Conservation (phyloP, 257 asterid genomes). For the Lycium ferocissimum region DNA sequence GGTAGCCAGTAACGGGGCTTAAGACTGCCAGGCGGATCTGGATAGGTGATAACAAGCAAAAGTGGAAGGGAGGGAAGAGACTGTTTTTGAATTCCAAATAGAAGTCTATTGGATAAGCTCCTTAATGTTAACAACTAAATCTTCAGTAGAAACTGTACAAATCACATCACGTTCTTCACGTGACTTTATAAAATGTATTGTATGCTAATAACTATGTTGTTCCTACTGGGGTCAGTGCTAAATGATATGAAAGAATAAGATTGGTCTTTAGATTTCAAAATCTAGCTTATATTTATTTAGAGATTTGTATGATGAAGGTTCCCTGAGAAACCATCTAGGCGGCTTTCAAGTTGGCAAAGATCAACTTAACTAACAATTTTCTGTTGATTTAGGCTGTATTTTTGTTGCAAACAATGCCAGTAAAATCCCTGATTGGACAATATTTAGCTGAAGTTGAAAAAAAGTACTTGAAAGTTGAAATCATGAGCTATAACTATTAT, state of each 20-base stretch:
- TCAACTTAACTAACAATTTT: constrained; percentile 1
- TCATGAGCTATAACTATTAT: constrained; percentile 10
- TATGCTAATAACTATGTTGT: background rate
- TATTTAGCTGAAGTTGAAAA: constrained; percentile 9
- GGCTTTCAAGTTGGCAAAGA: background rate
- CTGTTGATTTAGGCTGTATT: constrained; percentile 20
- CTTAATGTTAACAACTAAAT: background rate
- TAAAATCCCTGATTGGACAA: background rate
- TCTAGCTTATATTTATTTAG: constrained; percentile 10
- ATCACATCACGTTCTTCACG: constrained; percentile 16
- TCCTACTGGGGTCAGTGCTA: background rate
- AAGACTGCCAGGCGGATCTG: background rate
- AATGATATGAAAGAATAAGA: constrained; percentile 14
- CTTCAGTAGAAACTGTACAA: background rate
- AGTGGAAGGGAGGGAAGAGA: constrained; percentile 1
- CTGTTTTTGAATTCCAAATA: background rate
- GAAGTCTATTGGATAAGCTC: background rate
- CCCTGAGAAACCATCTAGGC: background rate
- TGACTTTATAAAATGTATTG: constrained; percentile 3
- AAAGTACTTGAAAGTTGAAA: background rate
- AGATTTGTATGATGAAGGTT: constrained; percentile 23
- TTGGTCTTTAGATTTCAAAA: background rate
- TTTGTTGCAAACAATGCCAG: constrained; percentile 5
- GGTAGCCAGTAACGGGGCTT: background rate
- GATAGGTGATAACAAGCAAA: constrained; percentile 14